Evolutionary conservation across 192 early-diverging fungal species (phyloP).

Genomic region (Paraglomus occultum): DNA sequence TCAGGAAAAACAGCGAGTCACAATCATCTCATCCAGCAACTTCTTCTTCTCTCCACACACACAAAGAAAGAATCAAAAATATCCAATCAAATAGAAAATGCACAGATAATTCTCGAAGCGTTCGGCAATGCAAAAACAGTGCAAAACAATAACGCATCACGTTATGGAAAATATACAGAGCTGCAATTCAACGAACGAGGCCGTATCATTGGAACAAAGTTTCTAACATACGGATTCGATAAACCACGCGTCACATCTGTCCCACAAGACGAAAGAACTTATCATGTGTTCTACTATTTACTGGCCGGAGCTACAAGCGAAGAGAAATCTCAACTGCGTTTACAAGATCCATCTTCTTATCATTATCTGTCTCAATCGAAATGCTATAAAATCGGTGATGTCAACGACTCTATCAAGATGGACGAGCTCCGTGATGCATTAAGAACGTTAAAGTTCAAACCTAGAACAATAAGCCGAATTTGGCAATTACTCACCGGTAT

Average conservation of each 20-base stretch:
- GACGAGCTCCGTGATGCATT: slow-evolving; percentile 64
- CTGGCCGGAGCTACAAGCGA: slow-evolving; percentile 71
- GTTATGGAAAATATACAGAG: slow-evolving; percentile 80
- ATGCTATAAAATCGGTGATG: slow-evolving; percentile 33
- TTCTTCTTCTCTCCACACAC: slow-evolving; percentile 71
- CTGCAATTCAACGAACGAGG: slow-evolving; percentile 87
- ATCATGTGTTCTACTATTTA: slow-evolving; percentile 82
- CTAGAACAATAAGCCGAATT: slow-evolving; percentile 70
- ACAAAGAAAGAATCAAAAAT: slow-evolving; percentile 74
- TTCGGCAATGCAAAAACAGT: slow-evolving; percentile 72
- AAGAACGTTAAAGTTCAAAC: slow-evolving; percentile 57
- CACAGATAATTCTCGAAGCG: slow-evolving; percentile 72
- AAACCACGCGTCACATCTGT: slow-evolving; percentile 56
- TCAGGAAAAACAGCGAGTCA: slow-evolving; percentile 81
- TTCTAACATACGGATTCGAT: slow-evolving; percentile 69
- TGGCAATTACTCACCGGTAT: slow-evolving; percentile 87
- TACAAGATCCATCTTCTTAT: slow-evolving; percentile 61
- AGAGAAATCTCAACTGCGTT: slow-evolving; percentile 64
- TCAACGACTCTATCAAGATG: slow-evolving; percentile 59
- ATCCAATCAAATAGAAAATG: slow-evolving; percentile 65
- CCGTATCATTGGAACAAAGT: slow-evolving; percentile 77
- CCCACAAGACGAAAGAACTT: slow-evolving; percentile 59
- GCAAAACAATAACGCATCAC: slow-evolving; percentile 65
- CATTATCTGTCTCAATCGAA: slow-evolving; percentile 41
- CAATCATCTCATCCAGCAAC: slow-evolving; percentile 67